Base-by-base conservation (phyloP, 192 early-diverging fungal species). In the Backusella luteola region DNA sequence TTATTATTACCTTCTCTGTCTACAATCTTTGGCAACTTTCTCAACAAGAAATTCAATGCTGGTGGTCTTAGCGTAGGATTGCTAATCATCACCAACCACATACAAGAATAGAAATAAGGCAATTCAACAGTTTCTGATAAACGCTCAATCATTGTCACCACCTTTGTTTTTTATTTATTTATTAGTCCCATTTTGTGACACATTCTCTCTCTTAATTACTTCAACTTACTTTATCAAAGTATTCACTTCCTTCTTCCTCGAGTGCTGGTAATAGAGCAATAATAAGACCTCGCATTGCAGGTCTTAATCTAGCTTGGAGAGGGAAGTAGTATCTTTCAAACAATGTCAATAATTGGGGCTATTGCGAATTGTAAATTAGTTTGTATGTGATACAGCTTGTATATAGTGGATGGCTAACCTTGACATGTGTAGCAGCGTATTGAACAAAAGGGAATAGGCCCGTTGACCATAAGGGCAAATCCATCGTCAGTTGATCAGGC, bases 361-460 rank as follows among this genome's bases (percentile, higher is more conserved):
- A 79, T 23, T 56, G 46, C 29, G 56, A 7, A 49, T 29, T 1
- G 42, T 38, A 34, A 69, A 29, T n/a, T 35, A 9, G 71, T 59
- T 44, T 4, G 9, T 49, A 68, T 32, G 6, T 36, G 4, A 11
- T 69, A 5, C 34, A 11, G 6, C 29, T n/a, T 67, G 29, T 67
- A 2, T 32, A 32, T 4, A 6, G 53, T 6, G 9, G 34, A 36
- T 19, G 21, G n/a, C 59, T n/a, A 74, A 91, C 90, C 84, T 97
- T 97, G 42, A 95, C 90, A 35, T 86, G 86, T 70, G 93, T 90
- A 7, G 94, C 87, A 11, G 95, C 92, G 77, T 95, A 88, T 81
- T 94, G 92, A 71, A 96, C 84, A 78, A 97, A 97, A 32, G 96
- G 96, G 69, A 97, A 96, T 34, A 98, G 84, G 0, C 97, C 97